phyloP scores from a whole-genome alignment of 2,329 filamentous ascomycete species.

The Arthrobotrys pseudoclavata region DNA sequence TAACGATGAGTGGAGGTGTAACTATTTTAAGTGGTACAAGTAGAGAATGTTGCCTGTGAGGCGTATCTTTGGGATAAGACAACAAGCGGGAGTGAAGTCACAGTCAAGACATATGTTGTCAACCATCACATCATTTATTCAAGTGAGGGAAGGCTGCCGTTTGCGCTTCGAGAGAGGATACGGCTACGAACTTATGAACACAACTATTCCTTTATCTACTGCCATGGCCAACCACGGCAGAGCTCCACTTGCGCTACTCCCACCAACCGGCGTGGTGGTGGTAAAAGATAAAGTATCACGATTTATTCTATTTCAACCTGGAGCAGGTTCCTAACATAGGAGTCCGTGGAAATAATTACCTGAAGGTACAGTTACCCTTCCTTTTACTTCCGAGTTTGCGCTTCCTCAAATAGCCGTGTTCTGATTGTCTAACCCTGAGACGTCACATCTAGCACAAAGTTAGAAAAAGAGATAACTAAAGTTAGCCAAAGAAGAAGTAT shows the following conservation, averaged over 20 bases:
- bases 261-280: not conserved
- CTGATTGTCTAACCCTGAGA: not conserved
- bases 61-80: not conserved
- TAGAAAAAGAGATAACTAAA: not conserved
- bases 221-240: not conserved
- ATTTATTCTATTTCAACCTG: conserved; percentile 3
- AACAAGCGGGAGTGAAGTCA: not conserved
- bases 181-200: not conserved
- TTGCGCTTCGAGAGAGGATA: not conserved
- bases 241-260: not conserved
- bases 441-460: not conserved
- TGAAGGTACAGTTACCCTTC: not conserved
- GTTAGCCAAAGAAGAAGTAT: not conserved
- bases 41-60: not conserved
- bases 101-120: not conserved
- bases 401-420: not conserved
- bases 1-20: conserved; percentile 71
- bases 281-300: not conserved
- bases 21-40: conserved; percentile 62
- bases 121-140: not conserved
- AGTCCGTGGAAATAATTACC: not conserved
- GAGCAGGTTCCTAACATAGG: not conserved
- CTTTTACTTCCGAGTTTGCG: not conserved
- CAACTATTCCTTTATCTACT: not conserved
- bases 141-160: not conserved